Conservation (phyloP, 2,329 filamentous ascomycete species). For the Diaporthe eres region DNA sequence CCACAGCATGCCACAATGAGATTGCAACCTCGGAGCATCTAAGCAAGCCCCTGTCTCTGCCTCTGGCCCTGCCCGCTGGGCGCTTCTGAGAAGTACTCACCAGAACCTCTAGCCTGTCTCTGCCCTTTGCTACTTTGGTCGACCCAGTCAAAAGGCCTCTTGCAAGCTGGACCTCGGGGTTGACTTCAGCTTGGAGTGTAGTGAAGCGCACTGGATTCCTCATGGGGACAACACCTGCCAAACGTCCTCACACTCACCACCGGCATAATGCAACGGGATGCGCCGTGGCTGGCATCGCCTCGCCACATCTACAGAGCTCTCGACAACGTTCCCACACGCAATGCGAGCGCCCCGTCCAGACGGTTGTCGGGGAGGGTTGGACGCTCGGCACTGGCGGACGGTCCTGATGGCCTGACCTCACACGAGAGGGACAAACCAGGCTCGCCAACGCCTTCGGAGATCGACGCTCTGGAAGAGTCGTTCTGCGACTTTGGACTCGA, state of each 20-base stretch:
- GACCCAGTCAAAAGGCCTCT: neutral
- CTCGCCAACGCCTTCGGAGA: constrained; percentile 38
- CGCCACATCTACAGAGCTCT: constrained; percentile 18
- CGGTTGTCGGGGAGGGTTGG: neutral
- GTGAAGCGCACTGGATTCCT: neutral
- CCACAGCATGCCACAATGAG: neutral
- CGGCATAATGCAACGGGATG: neutral
- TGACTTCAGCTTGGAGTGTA: neutral
- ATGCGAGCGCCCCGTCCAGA: neutral
- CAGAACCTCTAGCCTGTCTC: neutral
- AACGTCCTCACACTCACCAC: too few species aligned
- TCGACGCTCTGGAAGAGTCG: constrained; percentile 38
- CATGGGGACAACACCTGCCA: neutral
- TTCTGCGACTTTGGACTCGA: constrained; percentile 7
- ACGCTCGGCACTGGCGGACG: neutral
- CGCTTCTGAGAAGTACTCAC: neutral
- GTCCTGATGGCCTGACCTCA: neutral
- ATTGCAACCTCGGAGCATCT: neutral
- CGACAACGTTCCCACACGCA: constrained; percentile 15
- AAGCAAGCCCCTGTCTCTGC: neutral
- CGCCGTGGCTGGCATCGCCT: neutral
- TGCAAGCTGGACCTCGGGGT: neutral
- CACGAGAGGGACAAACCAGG: neutral
- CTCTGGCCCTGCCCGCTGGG: neutral
- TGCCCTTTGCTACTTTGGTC: neutral